phyloP scores from a whole-genome alignment of 306 rosid genomes.

The Abrus precatorius region DNA sequence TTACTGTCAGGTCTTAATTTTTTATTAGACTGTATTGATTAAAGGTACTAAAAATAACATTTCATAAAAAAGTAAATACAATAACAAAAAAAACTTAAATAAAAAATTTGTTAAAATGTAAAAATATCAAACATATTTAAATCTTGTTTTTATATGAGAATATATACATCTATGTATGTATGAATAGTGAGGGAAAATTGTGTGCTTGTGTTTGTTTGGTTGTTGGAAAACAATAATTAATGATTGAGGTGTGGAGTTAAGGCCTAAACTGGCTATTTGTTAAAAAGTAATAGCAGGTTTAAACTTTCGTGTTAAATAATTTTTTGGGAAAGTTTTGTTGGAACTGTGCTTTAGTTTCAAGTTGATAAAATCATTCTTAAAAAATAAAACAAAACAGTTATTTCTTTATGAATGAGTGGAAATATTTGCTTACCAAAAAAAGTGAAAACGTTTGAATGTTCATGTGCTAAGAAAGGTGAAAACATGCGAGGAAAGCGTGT shows the following conservation, averaged over 20 bases:
- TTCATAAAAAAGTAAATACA: no score
- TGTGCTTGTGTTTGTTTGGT: background rate
- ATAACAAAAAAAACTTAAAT: no score
- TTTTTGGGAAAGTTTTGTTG: background rate
- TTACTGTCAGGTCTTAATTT: no score
- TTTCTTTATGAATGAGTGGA: background rate
- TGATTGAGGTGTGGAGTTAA: slow-evolving; percentile 7
- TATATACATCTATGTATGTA: no score
- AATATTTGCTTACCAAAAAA: background rate
- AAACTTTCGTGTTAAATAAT: background rate
- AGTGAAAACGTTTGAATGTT: background rate
- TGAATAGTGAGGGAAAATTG: background rate
- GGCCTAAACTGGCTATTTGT: slow-evolving; percentile 7
- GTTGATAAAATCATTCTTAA: background rate
- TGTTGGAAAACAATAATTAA: background rate
- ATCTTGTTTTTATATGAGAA: no score
- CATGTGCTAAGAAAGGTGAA: background rate
- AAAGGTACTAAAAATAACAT: no score
- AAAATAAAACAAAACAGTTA: background rate
- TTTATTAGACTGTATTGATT: no score
- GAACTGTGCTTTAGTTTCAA: background rate
- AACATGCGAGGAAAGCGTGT: background rate
- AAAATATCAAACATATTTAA: no score
- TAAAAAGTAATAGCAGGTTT: background rate
- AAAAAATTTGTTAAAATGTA: no score